phyloP scores from a whole-genome alignment of 805 yeast species.

The Ogataea polymorpha region DNA sequence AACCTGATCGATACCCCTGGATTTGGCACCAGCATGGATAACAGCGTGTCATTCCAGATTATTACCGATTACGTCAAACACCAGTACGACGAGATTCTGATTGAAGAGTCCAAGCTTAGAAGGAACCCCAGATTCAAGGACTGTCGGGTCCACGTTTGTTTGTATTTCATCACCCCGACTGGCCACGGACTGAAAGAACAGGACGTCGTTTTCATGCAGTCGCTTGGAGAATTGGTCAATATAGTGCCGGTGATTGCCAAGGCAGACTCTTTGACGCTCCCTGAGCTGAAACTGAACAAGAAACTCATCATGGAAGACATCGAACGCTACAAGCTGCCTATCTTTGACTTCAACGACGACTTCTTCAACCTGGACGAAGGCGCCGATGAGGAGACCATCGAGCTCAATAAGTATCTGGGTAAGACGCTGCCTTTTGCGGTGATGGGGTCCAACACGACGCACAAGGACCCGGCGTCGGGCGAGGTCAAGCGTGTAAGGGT shows the following conservation, averaged over 20 bases:
- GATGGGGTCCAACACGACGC: slow-evolving; percentile 51
- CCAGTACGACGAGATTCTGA: slow-evolving; percentile 77
- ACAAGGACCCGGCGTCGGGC: slow-evolving; percentile 35
- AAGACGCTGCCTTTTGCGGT: slow-evolving; percentile 61
- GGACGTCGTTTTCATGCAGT: slow-evolving; percentile 70
- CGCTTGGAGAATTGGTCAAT: slow-evolving; percentile 70
- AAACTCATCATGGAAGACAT: slow-evolving; percentile 74
- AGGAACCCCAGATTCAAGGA: slow-evolving; percentile 85
- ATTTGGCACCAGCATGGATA: slow-evolving; percentile 72
- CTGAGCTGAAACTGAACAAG: slow-evolving; percentile 72
- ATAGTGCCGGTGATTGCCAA: slow-evolving; percentile 79
- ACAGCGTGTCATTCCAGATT: slow-evolving; percentile 61
- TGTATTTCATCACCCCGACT: slow-evolving; percentile 71
- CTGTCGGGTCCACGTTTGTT: slow-evolving; percentile 74
- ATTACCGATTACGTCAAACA: slow-evolving; percentile 77
- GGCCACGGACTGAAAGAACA: slow-evolving; percentile 66
- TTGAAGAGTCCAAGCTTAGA: slow-evolving; percentile 78
- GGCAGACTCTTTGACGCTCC: slow-evolving; percentile 71
- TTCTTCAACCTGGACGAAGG: slow-evolving; percentile 34
- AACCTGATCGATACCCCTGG: slow-evolving; percentile 82
- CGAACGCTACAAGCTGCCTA: slow-evolving; percentile 63
- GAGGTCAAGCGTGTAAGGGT: slow-evolving; percentile 45
- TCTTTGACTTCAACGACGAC: slow-evolving; percentile 73
- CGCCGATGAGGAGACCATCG: slow-evolving; percentile 31
- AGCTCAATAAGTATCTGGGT: slow-evolving; percentile 37